Conservation (phyloP, 805 yeast species). For the Teunomyces pallodes region DNA sequence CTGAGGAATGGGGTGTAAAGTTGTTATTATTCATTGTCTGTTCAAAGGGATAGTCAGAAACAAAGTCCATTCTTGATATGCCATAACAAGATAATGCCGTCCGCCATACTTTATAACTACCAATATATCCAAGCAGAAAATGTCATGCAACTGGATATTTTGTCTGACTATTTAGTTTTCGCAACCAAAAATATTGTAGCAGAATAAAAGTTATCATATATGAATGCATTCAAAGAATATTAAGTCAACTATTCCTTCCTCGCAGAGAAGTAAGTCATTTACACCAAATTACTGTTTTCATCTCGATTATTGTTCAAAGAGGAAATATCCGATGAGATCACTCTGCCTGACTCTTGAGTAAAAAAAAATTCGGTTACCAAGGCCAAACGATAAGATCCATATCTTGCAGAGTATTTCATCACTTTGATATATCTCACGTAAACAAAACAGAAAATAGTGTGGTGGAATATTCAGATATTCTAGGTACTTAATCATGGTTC, state of each 20-base stretch:
- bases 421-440: no score
- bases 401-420: no score
- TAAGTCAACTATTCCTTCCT: background rate
- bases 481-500: no score
- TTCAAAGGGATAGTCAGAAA: background rate
- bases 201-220: background rate
- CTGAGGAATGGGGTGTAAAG: background rate
- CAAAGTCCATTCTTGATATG: background rate
- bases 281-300: no score
- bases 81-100: background rate
- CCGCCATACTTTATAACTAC: background rate
- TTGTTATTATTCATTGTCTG: background rate
- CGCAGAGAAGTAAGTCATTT: background rate
- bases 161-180: background rate
- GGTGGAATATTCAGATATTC: no score
- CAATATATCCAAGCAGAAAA: background rate
- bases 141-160: background rate
- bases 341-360: no score
- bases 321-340: no score
- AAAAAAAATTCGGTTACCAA: no score
- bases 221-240: background rate
- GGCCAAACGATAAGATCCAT: no score
- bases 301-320: no score
- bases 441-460: no score
- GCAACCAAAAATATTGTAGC: slow-evolving; percentile 2